Evolutionary conservation across 1,284 basidiomycete genomes (phyloP), one percentile per base, ranked within the genome.

Genomic region (Trichosporon sp.): DNA sequence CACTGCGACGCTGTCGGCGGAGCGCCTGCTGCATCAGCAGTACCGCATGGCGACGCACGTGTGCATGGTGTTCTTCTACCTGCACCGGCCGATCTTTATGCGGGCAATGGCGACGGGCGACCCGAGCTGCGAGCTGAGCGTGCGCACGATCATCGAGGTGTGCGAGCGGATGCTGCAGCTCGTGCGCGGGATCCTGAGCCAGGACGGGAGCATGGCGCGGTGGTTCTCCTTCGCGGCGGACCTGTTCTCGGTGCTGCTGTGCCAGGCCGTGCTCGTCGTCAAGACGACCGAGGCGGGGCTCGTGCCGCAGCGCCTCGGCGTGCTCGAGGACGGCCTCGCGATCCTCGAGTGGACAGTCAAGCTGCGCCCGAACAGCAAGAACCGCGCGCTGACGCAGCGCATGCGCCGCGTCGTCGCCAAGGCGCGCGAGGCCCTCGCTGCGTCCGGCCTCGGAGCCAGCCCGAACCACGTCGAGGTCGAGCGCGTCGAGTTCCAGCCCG

Each of bases 141-240:
- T 73, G 2, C 68, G 67, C 31, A 71, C 72, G 21, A 65, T 73
- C 58, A 53, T 68, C 42, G 72, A 73, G 47, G 69, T 68, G 15
- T 73, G 72, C 63, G 65, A 69, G 63, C 69, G 70, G 21, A 70
- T 73, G 64, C 58, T 70, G 18, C 64, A 66, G 29, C 72, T 73
- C 23, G 70, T 70, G 31, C 62, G 68, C 34, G 72, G 67, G 6
- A 66, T 73, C 25, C 65, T 73, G 13, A 32, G 34, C n/a, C 65
- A 68, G 35, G 67, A 73, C 65, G 38, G 58, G n/a, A 64, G 64
- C 12, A 67, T 73, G 70, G 63, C 72, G n/a, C 64, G 72, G 23
- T 73, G 72, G 72, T 73, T 73, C 70, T 73, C 72, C 12, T 73
- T 73, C 51, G 72, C 72, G 7, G 72, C 72, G 32, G 72, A 73